phyloP scores from a whole-genome alignment of 441 rosid species.

The Arabidopsis hybrid region DNA sequence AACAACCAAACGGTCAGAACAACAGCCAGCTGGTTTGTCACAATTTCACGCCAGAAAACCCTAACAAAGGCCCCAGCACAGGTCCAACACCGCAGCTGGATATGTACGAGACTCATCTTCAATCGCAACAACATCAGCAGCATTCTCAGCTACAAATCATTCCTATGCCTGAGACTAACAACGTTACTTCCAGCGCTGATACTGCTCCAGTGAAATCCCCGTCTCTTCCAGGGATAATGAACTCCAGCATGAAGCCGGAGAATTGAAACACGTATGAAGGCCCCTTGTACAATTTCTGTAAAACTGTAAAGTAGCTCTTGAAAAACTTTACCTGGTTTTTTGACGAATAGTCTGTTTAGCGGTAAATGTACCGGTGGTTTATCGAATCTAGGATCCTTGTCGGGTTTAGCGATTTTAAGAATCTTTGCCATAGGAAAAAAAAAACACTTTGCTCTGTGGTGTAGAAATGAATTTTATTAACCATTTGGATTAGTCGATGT shows the following conservation, averaged over 20 bases:
- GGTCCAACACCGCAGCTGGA: constrained; percentile 47
- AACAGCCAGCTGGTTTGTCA: constrained; percentile 45
- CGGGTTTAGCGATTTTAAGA: constrained; percentile 2
- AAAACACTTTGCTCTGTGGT: not conserved
- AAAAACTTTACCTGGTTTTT: constrained; percentile 29
- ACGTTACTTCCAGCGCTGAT: constrained; percentile 45
- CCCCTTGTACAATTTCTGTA: constrained; percentile 42
- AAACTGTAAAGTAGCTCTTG: constrained; percentile 68
- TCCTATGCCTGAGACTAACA: constrained; percentile 46
- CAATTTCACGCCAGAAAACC: constrained; percentile 45
- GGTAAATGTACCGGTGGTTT: constrained; percentile 30
- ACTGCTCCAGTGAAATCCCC: constrained; percentile 54
- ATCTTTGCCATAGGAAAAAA: constrained; percentile 12
- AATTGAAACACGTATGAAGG: constrained; percentile 49
- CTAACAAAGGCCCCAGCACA: constrained; percentile 68
- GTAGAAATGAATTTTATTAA: constrained; percentile 8
- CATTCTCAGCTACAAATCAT: constrained; percentile 40
- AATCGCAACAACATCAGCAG: constrained; percentile 26
- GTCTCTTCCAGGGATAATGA: constrained; percentile 71
- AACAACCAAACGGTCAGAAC: constrained; percentile 39
- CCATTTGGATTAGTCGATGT: not conserved
- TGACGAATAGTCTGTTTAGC: constrained; percentile 18
- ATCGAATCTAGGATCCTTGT: constrained; percentile 27
- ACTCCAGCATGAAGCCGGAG: constrained; percentile 80
- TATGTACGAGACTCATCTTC: constrained; percentile 32